Base-by-base conservation (phyloP, 768 basidiomycete species). In the Royoungia palumana region DNA sequence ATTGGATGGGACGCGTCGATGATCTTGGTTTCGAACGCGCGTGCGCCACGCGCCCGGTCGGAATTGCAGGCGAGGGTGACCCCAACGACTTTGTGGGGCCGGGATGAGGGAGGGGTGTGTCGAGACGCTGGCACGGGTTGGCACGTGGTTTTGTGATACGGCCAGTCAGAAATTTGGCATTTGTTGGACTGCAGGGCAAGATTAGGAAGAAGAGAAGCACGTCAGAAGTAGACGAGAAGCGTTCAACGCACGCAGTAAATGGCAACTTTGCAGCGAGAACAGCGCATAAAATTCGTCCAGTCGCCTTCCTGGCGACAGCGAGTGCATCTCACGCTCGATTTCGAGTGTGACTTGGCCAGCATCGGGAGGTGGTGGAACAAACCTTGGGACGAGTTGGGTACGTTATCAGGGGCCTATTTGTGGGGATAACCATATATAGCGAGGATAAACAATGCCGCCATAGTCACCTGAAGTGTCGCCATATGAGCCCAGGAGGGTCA, bases 91-190 rank as follows among this genome's bases (percentile, higher is more conserved):
- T 54, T 57, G 35, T 40, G 13, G 6, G 49, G 25, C 0, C 44
- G 28, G 0, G 14, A 8, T 32, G 13, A 6, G 32, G 6, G 32
- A 6, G 13, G 36, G 2, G 39, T 11, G 12, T 22, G 17, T n/a
- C 17, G 49, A 32, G 32, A 14, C 2, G 35, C 27, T 6, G 51
- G 41, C 4, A 40, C 40, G 6, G 55, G 48, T 0, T 11, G 37
- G 16, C 63, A 64, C 0, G 30, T 41, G 12, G 49, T 16, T 35
- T 52, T 62, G 46, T 64, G 63, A 20, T 38, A 17, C 8, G 50
- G 47, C 63, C 63, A 65, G 21, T 65, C 63, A 14, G 54, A 51
- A 1, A 37, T n/a, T 41, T 65, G 63, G 5, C 63, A 65, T 3
- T 54, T 47, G 27, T 60, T 60, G 5, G 63, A 64, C 63, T 60